Conservation (phyloP, 306 rosid species). For the Malus domestica region ASM211411v1 NC_041805.1:19720501-19721000, state of each 20-base stretch:
- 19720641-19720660: neutral
- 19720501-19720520: no score
- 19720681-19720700: neutral
- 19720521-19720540: no score
- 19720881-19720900: neutral
- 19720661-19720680: neutral
- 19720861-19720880: neutral
- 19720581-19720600: neutral
- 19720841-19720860: neutral
- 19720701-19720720: neutral
- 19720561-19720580: neutral
- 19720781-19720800: neutral
- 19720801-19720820: neutral
- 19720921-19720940: neutral
- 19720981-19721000: neutral
- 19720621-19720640: neutral
- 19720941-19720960: neutral
- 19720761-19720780: neutral
- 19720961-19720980: neutral
- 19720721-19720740: neutral
- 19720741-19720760: neutral
- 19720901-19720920: neutral
- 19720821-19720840: slow-evolving; percentile 4
- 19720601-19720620: neutral
- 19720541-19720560: no score